Percentiles rank a stretch among this genome's conserved stretches.
Evolutionary conservation across 441 rosid species (phyloP).

Genomic region (Brassica hybrid): DNA sequence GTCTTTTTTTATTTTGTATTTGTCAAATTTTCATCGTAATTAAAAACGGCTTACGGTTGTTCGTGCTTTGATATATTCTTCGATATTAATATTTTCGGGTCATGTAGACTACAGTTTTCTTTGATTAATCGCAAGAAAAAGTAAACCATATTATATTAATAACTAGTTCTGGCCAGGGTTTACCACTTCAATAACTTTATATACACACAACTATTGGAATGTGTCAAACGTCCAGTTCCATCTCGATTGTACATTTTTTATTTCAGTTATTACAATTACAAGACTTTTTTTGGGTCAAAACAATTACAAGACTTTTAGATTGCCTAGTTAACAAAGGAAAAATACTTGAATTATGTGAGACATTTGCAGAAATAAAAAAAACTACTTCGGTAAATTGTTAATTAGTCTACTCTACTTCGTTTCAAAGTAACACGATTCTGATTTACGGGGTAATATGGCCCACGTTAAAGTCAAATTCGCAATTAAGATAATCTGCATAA

Average conservation of each 20-base stretch:
- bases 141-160: not conserved
- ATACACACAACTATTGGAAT: not conserved
- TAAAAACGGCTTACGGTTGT: not conserved
- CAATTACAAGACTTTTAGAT: not conserved
- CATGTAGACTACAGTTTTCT: not conserved
- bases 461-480: not conserved
- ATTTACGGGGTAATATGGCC: not conserved
- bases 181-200: not conserved
- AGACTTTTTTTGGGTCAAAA: not conserved
- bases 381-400: conserved; percentile 18
- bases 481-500: not conserved
- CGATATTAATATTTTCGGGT: not conserved
- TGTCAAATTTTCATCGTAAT: conserved; percentile 13
- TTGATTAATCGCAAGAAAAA: conserved; percentile 19
- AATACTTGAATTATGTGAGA: conserved; percentile 10
- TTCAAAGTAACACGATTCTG: not conserved
- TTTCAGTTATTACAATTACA: not conserved
- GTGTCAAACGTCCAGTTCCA: conserved; percentile 4
- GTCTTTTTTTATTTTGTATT: not conserved
- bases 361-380: not conserved
- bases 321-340: not conserved
- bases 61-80: conserved; percentile 13
- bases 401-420: not conserved
- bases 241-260: not conserved
- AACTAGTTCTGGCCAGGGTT: not conserved